A percentile compares a stretch with the other conserved stretches of the same genome.
Evolutionary conservation across 169 alveolate species (phyloP).

Genomic region (Eimeria sp.): DNA sequence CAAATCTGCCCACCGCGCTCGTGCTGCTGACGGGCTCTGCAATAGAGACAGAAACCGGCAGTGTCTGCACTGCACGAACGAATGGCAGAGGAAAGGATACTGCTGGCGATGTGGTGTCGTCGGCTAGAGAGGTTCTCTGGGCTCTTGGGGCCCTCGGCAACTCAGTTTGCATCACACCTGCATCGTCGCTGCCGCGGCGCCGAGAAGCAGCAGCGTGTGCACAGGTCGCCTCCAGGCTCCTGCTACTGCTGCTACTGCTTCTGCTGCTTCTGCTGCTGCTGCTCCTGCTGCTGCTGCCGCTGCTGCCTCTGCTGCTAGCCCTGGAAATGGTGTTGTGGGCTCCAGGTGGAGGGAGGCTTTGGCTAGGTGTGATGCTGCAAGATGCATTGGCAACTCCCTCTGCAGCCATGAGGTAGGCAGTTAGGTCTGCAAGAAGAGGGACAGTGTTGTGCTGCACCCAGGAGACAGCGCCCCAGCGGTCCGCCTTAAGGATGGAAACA

Average conservation of each 20-base stretch:
- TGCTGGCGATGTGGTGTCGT: background rate
- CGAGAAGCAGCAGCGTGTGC: background rate
- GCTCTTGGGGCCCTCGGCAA: background rate
- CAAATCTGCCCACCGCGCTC: conserved; percentile 9
- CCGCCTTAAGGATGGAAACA: conserved; percentile 62
- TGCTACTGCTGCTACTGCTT: conserved; percentile 24
- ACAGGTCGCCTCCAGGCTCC: background rate
- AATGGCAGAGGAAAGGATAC: conserved; percentile 4
- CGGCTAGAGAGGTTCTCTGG: background rate
- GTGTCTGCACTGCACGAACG: conserved; percentile 9
- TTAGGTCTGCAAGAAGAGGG: conserved; percentile 31
- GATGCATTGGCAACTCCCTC: conserved; percentile 30
- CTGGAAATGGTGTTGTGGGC: background rate
- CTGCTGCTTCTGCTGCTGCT: conserved; percentile 9
- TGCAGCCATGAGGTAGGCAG: conserved; percentile 38
- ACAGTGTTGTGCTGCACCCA: conserved; percentile 44
- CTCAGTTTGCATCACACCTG: background rate
- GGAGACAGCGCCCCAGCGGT: conserved; percentile 41
- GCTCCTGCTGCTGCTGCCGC: background rate
- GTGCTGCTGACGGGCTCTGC: conserved; percentile 41
- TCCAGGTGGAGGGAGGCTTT: background rate
- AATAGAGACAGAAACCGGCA: conserved; percentile 16
- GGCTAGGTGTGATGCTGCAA: background rate
- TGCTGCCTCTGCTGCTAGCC: background rate
- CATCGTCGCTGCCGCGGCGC: conserved; percentile 19